Evolutionary conservation across 805 yeast species (phyloP).

Genomic region (Metschnikowia matae): DNA sequence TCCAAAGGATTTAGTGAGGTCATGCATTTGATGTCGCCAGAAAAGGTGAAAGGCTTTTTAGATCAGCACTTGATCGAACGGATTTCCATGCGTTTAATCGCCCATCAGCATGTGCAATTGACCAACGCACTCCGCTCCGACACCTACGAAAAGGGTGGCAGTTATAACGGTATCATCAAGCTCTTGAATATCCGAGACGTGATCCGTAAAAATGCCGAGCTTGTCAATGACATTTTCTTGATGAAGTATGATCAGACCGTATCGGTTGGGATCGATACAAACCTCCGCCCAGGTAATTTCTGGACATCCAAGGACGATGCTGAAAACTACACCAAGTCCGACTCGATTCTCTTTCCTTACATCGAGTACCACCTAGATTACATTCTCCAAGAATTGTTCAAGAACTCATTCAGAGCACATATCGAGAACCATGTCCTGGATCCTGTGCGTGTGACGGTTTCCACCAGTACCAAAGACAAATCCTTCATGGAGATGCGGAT

Average conservation of each 20-base stretch:
- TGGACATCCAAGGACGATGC: constrained; percentile 22
- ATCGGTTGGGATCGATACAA: constrained; percentile 50
- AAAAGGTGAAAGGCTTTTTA: constrained; percentile 57
- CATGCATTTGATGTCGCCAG: constrained; percentile 40
- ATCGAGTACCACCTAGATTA: constrained; percentile 87
- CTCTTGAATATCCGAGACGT: constrained; percentile 60
- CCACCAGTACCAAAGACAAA: constrained; percentile 25
- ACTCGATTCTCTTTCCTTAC: constrained; percentile 66
- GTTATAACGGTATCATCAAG: constrained; percentile 54
- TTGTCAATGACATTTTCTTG: constrained; percentile 78
- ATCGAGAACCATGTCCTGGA: constrained; percentile 56
- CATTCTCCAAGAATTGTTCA: constrained; percentile 77
- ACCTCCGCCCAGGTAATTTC: constrained; percentile 24
- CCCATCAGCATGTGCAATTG: constrained; percentile 77
- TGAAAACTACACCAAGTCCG: constrained; percentile 48
- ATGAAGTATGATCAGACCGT: constrained; percentile 80
- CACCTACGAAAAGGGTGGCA: constrained; percentile 54
- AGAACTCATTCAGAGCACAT: constrained; percentile 84
- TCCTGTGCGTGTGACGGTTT: constrained; percentile 38
- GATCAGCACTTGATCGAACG: constrained; percentile 78
- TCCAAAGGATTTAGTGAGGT: constrained; percentile 82
- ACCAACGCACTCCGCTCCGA: constrained; percentile 40
- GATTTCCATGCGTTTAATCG: constrained; percentile 79
- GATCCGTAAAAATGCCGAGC: constrained; percentile 59
- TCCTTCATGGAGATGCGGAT: constrained; percentile 65